Base-by-base conservation (phyloP, 371 early-diverging fungal genomes). In the Actinomucor elegans region DNA sequence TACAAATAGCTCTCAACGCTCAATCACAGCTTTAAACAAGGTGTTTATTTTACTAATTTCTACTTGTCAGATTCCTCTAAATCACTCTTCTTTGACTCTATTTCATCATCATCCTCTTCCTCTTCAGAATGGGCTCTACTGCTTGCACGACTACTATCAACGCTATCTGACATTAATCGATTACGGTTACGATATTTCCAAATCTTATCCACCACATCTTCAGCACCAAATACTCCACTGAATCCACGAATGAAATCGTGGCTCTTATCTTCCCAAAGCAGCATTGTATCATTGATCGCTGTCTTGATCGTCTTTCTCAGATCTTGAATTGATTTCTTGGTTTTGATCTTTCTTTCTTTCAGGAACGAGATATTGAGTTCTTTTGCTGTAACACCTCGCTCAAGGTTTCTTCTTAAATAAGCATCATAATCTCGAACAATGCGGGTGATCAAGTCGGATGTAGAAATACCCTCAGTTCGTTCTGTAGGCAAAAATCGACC, bases 341-440 rank as follows among this genome's bases (percentile, higher is more conserved):
- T 63, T 52, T 83, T 80, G 48, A 89, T 73, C 60, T 88, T 86
- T 75, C 87, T 83, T 57, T 86, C 88, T 79, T 91, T 93, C 47
- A 94, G 71, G 54, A 90, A 94, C 3, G 89, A 85, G 47, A 96
- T 88, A 65, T 93, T 93, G 29, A 99, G 80, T 14, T 99, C 99
- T 69, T 93, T 91, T 26, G 92, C 86, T 38, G 89, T 84, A 15
- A 94, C 86, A 6, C 99, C 99, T 48, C 97, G 79, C 62, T 92
- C 92, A 27, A 99, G 75, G 57, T 98, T 97, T 52, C 99, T 85
- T 51, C 92, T 72, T 20, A 99, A 74, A 75, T 94, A 98, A 55
- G 87, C 78, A 71, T 97, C 96, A 66, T 99, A 97, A 64, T 98
- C 96, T 47, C 89, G 80, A 10, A 99, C 94, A 40, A 99, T 94